Conservation (phyloP, 2,329 filamentous ascomycete species). For the Alternaria tenuissima region DNA sequence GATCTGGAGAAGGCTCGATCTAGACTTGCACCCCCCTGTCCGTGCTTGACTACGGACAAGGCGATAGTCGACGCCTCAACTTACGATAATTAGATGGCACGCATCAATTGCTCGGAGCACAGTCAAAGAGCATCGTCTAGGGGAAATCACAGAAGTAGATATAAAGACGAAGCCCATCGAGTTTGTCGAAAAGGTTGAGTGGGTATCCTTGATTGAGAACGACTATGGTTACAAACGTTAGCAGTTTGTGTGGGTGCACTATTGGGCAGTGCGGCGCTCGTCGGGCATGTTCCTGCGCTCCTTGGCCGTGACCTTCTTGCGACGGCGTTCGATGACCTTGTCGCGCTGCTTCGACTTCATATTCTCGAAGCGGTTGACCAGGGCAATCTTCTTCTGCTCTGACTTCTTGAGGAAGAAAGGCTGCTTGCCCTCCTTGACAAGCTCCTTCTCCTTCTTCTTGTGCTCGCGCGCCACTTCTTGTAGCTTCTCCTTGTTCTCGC, state of each 20-base stretch:
- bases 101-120: background rate
- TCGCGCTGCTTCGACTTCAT: constrained; percentile 89
- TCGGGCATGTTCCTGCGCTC: constrained; percentile 73
- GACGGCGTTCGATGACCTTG: constrained; percentile 81
- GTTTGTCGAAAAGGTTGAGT: background rate
- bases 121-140: background rate
- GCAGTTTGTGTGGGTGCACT: background rate
- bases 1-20: constrained; percentile 1
- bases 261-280: constrained; percentile 43
- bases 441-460: constrained; percentile 81
- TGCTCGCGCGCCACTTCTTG: constrained; percentile 76
- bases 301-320: constrained; percentile 87
- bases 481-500: constrained; percentile 73
- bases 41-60: background rate
- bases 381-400: constrained; percentile 86
- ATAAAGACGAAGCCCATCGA: background rate
- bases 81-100: background rate
- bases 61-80: background rate
- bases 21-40: background rate
- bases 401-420: constrained; percentile 93
- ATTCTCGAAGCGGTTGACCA: constrained; percentile 79
- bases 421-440: constrained; percentile 85
- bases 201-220: constrained; percentile 14
- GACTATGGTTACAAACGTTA: background rate
- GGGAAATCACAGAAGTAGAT: background rate